Conservation (phyloP, 805 yeast genomes). For the Suhomyces vadensis region DNA sequence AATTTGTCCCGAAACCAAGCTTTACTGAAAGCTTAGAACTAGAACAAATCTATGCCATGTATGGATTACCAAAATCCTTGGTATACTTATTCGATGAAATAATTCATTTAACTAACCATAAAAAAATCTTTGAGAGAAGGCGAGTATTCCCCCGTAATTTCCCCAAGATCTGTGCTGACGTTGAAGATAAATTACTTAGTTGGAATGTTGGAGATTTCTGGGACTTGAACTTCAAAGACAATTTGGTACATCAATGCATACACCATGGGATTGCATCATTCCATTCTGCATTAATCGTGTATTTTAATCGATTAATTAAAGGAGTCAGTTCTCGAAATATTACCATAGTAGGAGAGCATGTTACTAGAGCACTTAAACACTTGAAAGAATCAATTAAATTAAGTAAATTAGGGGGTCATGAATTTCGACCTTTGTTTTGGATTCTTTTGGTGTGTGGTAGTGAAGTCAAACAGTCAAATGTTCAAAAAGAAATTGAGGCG, state of each 20-base stretch:
- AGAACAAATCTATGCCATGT: conserved; percentile 40
- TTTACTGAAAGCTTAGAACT: conserved; percentile 17
- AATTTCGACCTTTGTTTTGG: conserved; percentile 50
- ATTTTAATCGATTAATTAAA: conserved; percentile 48
- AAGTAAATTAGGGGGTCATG: conserved; percentile 9
- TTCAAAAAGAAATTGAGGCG: conserved; percentile 33
- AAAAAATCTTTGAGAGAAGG: conserved; percentile 42
- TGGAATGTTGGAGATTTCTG: conserved; percentile 47
- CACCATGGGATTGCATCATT: conserved; percentile 39
- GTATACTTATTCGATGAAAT: conserved; percentile 48
- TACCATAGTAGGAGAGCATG: conserved; percentile 4
- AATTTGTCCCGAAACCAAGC: conserved; percentile 10
- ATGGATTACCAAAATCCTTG: conserved; percentile 50
- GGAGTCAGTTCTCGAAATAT: conserved; percentile 9
- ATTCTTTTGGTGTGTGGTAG: conserved; percentile 43
- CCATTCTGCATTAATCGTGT: conserved; percentile 46
- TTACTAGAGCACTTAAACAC: conserved; percentile 4
- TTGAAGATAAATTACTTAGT: conserved; percentile 48
- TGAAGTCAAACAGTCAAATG: conserved; percentile 32
- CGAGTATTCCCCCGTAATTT: conserved; percentile 53
- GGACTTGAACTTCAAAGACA: conserved; percentile 34
- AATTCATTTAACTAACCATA: conserved; percentile 52
- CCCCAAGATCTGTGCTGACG: conserved; percentile 55
- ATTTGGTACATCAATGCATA: conserved; percentile 40
- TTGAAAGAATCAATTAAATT: conserved; percentile 3